phyloP scores from a whole-genome alignment of 2,329 filamentous ascomycete species.

The Macrophomina tecta region DNA sequence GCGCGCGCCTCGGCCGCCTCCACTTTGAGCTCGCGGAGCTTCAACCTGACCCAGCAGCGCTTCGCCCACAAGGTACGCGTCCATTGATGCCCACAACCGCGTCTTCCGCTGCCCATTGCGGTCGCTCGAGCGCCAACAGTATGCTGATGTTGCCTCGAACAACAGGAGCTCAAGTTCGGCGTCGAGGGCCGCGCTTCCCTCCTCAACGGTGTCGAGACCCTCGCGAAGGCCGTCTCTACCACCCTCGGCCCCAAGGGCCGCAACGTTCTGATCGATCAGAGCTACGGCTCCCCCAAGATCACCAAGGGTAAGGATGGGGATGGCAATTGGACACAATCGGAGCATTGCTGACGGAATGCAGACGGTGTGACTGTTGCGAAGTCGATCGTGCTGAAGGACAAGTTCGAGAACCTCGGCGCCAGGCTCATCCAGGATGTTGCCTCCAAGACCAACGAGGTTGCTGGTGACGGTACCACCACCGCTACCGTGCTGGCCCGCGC shows the following conservation, averaged over 20 bases:
- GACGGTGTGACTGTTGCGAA: conserved; percentile 65
- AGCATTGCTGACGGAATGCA: conserved; percentile 34
- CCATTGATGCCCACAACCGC: conserved; percentile 4
- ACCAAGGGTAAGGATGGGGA: conserved; percentile 78
- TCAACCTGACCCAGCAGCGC: conserved; percentile 84
- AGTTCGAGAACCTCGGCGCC: conserved; percentile 99
- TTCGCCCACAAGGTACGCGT: conserved; percentile 91
- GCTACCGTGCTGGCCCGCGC: conserved; percentile 95
- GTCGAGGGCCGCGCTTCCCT: conserved; percentile 90
- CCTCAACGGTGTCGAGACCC: conserved; percentile 92
- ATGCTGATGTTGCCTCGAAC: conserved; percentile 31
- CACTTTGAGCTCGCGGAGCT: conserved; percentile 62
- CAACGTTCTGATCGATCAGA: conserved; percentile 97
- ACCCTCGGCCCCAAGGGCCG: conserved; percentile 97
- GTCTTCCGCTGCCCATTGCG: conserved; percentile 29
- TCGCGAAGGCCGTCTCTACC: conserved; percentile 93
- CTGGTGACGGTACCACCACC: conserved; percentile 97
- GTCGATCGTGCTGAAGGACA: conserved; percentile 93
- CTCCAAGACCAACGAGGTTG: conserved; percentile 98
- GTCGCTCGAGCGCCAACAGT: conserved; percentile 35
- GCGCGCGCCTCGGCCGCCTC: conserved; percentile 81
- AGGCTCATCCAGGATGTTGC: conserved; percentile 96
- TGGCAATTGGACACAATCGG: conserved; percentile 30
- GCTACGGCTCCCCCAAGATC: conserved; percentile 98
- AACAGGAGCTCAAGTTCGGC: conserved; percentile 97